Conservation (phyloP, 371 early-diverging fungal species). For the Apophysomyces elegans region DNA sequence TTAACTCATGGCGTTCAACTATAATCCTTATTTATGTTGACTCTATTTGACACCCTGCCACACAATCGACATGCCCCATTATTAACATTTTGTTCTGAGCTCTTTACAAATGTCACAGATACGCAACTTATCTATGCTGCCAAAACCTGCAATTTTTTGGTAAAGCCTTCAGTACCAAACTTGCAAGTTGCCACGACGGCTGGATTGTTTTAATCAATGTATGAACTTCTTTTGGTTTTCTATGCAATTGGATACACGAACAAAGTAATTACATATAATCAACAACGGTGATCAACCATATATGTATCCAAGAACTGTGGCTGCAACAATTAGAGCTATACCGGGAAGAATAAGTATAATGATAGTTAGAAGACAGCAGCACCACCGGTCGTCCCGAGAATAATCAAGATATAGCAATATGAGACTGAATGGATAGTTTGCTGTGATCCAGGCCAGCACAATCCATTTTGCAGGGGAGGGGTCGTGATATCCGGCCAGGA, state of each 20-base stretch:
- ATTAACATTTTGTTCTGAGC: too few relatives aligned
- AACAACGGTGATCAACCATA: background rate
- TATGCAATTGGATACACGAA: too few relatives aligned
- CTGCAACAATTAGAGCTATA: background rate
- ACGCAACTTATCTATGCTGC: too few relatives aligned
- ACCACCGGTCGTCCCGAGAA: background rate
- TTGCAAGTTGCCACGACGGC: too few relatives aligned
- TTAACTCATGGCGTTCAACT: background rate
- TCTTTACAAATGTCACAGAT: too few relatives aligned
- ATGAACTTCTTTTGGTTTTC: too few relatives aligned
- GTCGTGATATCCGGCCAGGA: constrained; percentile 2
- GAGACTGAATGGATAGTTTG: constrained; percentile 3
- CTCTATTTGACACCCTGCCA: background rate
- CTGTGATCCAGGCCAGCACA: constrained; percentile 9
- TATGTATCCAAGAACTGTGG: background rate
- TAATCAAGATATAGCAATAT: constrained; percentile 1
- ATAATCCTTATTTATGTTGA: background rate
- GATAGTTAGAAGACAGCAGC: background rate
- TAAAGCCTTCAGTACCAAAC: too few relatives aligned
- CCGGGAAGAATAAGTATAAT: background rate
- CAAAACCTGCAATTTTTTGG: too few relatives aligned
- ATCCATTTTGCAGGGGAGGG: constrained; percentile 4
- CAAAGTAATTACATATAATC: background rate
- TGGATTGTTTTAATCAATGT: too few relatives aligned
- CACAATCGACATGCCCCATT: background rate